Evolutionary conservation across 2,329 filamentous ascomycete genomes (phyloP).

Genomic region (Aspergillus awamori): DNA sequence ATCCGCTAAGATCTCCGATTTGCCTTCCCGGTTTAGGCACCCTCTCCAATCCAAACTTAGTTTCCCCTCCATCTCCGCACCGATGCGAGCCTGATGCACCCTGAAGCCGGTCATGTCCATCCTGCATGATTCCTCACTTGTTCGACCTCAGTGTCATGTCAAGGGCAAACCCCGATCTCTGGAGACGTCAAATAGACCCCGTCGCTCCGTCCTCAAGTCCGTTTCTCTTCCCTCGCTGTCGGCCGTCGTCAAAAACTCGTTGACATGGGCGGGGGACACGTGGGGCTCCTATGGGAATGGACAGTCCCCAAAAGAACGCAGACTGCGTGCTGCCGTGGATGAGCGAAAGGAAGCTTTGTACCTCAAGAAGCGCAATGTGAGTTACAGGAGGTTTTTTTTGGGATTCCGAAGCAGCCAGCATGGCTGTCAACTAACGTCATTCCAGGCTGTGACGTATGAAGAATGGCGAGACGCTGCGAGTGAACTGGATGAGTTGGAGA

Average conservation of each 20-base stretch:
- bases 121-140: conserved; percentile 12
- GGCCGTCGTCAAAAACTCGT: conserved; percentile 37
- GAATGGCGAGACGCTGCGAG: conserved; percentile 77
- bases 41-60: not conserved
- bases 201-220: conserved; percentile 28
- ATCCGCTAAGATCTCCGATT: not conserved
- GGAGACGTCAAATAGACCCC: conserved; percentile 10
- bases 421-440: not conserved
- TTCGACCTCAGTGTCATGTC: conserved; percentile 26
- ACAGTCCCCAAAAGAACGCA: conserved; percentile 55
- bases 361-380: conserved; percentile 66
- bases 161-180: conserved; percentile 22
- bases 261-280: conserved; percentile 40
- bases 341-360: conserved; percentile 66
- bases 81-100: not conserved
- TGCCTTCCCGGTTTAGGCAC: not conserved
- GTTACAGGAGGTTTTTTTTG: conserved; percentile 30
- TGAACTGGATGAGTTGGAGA: conserved; percentile 77
- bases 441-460: conserved; percentile 65
- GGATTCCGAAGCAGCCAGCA: not conserved
- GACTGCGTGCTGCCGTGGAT: conserved; percentile 52
- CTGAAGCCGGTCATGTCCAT: conserved; percentile 12
- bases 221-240: conserved; percentile 38
- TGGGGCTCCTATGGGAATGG: conserved; percentile 54
- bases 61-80: not conserved